Evolutionary conservation across 2,329 filamentous ascomycete species (phyloP), one percentile per base, ranked within the genome.

Genomic region (Trichoderma sp.): DNA sequence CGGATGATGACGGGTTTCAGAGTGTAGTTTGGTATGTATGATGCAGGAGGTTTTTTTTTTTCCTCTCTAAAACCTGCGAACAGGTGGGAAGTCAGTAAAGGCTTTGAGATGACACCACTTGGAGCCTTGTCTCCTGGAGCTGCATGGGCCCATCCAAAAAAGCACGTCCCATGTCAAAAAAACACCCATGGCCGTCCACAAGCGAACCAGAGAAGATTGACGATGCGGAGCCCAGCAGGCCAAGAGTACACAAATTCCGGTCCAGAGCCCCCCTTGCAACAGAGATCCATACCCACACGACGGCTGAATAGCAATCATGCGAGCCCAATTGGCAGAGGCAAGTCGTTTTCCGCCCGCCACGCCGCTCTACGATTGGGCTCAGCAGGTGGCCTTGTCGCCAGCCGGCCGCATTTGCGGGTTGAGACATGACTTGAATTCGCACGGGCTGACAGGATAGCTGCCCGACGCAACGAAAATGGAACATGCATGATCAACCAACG

Each of bases 41-140:
- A 78, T 79, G 78, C 76, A 79, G 74, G 76, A 73, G 73, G 77
- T 75, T 75, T 75, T 76, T 77, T 50, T 77, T 77, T 77, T 75
- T 75, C 76, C 75, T 75, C 76, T 76, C 76, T 75, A 75, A 76
- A 63, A 64, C 76, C 75, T 76, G 77, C 77, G 75, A 78, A 79
- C 76, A 74, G 77, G 79, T 77, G 77, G 77, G 78, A 77, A 73
- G 75, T 73, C 73, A 73, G 73, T 75, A 74, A 79, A 75, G 77
- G 77, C 77, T 78, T 79, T 78, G 71, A 75, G 59, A 72, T 71
- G 63, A 68, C 62, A 73, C 71, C 68, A 70, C 67, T 63, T 57
- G 59, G 50, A 62, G 68, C 68, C 71, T 73, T 70, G 68, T 67
- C 68, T 53, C 55, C 36, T 61, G 11, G 43, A 70, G 47, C 69